These are phyloP conservation scores for Globisporangium ultimum DNA, from an alignment of 352 stramenopile genomes.

Conservation along the genomic window DNA sequence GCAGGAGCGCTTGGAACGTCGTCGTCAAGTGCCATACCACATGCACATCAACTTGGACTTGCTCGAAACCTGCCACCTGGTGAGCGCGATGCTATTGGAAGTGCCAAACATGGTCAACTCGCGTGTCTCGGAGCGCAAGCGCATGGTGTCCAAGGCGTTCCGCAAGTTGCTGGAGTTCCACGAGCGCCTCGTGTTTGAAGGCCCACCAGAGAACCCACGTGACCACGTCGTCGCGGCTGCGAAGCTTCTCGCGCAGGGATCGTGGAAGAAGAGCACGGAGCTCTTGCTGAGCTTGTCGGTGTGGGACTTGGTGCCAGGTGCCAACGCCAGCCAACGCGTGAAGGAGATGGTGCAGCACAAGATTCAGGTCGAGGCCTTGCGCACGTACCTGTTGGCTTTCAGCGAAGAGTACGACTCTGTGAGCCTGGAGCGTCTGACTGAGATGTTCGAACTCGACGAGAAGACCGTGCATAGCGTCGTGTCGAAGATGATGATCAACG, in stretches of 20 bases:
- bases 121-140: slow-evolving; percentile 73
- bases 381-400: slow-evolving; percentile 97
- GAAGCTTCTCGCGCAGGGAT: slow-evolving; percentile 93
- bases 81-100: slow-evolving; percentile 98
- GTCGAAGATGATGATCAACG: slow-evolving; percentile 99
- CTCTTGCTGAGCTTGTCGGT: slow-evolving; percentile 89
- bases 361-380: slow-evolving; percentile 95
- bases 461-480: slow-evolving; percentile 97
- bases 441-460: slow-evolving; percentile 97
- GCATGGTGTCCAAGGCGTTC: slow-evolving; percentile 94
- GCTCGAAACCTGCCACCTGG: slow-evolving; percentile 97
- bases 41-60: slow-evolving; percentile 99
- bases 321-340: slow-evolving; percentile 76
- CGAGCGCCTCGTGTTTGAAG: slow-evolving; percentile 94
- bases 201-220: slow-evolving; percentile 96
- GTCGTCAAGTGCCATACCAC: slow-evolving; percentile 97
- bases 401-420: slow-evolving; percentile 96
- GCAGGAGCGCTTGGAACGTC: slow-evolving; percentile 96
- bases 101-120: slow-evolving; percentile 96
- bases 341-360: slow-evolving; percentile 91
- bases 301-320: slow-evolving; percentile 95
- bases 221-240: slow-evolving; percentile 96
- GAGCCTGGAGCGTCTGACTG: slow-evolving; percentile 91
- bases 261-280: slow-evolving; percentile 93
- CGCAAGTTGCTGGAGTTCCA: slow-evolving; percentile 91